phyloP scores from a whole-genome alignment of 2,329 filamentous ascomycete species.

The Aspergillus carbonarius region DNA sequence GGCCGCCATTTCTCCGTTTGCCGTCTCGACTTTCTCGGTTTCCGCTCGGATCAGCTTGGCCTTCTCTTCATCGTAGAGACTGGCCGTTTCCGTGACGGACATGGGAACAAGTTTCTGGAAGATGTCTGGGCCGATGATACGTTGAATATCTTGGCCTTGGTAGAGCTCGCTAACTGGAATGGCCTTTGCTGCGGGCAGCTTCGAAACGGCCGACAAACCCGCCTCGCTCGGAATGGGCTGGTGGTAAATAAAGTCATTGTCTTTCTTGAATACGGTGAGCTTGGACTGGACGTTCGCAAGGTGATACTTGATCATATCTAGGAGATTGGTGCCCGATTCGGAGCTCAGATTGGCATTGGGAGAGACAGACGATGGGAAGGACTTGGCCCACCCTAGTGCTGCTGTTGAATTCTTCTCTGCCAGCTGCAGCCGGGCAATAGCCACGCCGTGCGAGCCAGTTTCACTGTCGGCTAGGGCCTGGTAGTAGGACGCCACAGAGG shows the following conservation, averaged over 20 bases:
- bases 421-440: constrained; percentile 77
- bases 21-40: constrained; percentile 86
- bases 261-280: constrained; percentile 72
- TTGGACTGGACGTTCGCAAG: constrained; percentile 77
- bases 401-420: constrained; percentile 78
- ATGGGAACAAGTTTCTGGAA: constrained; percentile 97
- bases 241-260: constrained; percentile 99
- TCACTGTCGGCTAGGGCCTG: constrained; percentile 91
- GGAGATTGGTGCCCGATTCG: constrained; percentile 71
- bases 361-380: constrained; percentile 77
- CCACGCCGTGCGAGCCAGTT: constrained; percentile 78
- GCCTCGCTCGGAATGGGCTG: constrained; percentile 86
- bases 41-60: constrained; percentile 92
- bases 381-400: constrained; percentile 71
- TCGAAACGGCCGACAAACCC: constrained; percentile 75
- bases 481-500: constrained; percentile 86
- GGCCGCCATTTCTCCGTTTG: constrained; percentile 93
- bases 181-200: constrained; percentile 91
- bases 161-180: constrained; percentile 97
- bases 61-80: constrained; percentile 97
- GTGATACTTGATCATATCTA: constrained; percentile 84
- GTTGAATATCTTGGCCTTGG: constrained; percentile 92
- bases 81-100: constrained; percentile 93
- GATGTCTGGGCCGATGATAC: constrained; percentile 94
- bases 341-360: constrained; percentile 78